phyloP scores from a whole-genome alignment of 2,329 filamentous ascomycete genomes.

The Stromatinia cepivora region DNA sequence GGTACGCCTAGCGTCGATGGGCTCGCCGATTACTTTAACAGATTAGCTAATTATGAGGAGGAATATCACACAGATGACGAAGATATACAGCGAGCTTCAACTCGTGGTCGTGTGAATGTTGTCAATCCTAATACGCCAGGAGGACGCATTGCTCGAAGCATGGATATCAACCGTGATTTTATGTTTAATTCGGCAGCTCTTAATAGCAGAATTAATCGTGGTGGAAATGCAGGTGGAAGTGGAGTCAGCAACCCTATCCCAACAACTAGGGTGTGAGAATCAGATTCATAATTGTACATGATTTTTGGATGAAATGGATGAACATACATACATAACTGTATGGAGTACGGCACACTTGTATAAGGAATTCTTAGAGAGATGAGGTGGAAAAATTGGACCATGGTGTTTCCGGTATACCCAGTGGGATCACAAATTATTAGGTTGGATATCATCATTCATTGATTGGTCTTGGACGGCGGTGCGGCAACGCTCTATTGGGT shows the following conservation, averaged over 20 bases:
- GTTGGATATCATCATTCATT: slow-evolving; percentile 10
- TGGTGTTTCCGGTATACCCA: slow-evolving; percentile 8
- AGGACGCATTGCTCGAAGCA: slow-evolving; percentile 39
- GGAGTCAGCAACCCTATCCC: neutral
- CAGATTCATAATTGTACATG: neutral
- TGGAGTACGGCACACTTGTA: neutral
- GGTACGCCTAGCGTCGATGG: slow-evolving; percentile 53
- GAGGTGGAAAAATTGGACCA: slow-evolving; percentile 8
- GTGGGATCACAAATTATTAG: neutral
- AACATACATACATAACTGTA: neutral
- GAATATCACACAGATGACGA: slow-evolving; percentile 39
- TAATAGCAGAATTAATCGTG: slow-evolving; percentile 12
- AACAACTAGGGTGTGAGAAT: neutral
- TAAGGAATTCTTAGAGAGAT: neutral
- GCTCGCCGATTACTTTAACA: slow-evolving; percentile 68
- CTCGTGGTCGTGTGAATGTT: slow-evolving; percentile 40
- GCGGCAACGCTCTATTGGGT: slow-evolving; percentile 1
- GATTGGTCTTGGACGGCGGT: neutral
- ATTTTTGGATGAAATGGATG: neutral
- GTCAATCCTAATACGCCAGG: slow-evolving; percentile 40
- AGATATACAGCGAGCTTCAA: slow-evolving; percentile 31
- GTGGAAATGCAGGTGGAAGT: neutral
- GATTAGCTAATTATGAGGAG: slow-evolving; percentile 44
- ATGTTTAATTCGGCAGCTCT: slow-evolving; percentile 35
- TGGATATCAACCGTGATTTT: slow-evolving; percentile 42